Base-by-base conservation (phyloP, 345 rosid genomes). In the Eutrema japonicum region DNA sequence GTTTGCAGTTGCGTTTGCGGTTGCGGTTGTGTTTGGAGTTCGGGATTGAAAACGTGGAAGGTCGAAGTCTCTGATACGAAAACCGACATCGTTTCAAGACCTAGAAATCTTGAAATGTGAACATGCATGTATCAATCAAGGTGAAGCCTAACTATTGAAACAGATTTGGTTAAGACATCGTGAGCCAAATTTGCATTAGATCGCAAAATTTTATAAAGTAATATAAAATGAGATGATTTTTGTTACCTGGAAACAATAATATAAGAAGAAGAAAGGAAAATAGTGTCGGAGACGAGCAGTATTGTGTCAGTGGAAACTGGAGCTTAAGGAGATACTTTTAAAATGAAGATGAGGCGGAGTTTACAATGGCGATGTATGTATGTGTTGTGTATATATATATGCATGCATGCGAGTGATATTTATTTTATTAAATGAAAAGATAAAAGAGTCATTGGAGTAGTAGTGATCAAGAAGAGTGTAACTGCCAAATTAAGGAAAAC, bases 291-390 rank as follows among this genome's bases (percentile, higher is more conserved):
- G 68, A 62, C 18, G 42, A 71, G 68, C 12, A 60, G 42, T 37
- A 50, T 16, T 55, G 42, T 71, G 72, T 71, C 68, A 77, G 67
- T 64, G 53, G 27, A 71, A 56, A 77, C 72, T 77, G 67, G 47
- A 76, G 58, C 70, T 62, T 69, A 76, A 27, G 36, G 78, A 72
- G 76, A 37, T 49, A 37, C 76, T 70, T 75, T 64, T 66, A 57
- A 64, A 49, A 26, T 64, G 63, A 33, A 71, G 63, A 48, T 65
- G 63, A 55, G 71, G 52, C 80, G 80, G 80, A 77, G 80, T 50
- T 66, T 42, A 71, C 80, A 58, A 77, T 71, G 76, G 60, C 14
- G 48, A 29, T 57, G 7, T 61, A 18, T 38, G 11, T 18, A 26
- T 40, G 13, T 12, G 22, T 35, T 56, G 38, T 59, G 42, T 22